Percentiles rank a stretch among this genome's conserved stretches.
Conservation (phyloP, 225 moss, liverwort and hornwort genomes). For the Sphagnum tenellum region DNA sequence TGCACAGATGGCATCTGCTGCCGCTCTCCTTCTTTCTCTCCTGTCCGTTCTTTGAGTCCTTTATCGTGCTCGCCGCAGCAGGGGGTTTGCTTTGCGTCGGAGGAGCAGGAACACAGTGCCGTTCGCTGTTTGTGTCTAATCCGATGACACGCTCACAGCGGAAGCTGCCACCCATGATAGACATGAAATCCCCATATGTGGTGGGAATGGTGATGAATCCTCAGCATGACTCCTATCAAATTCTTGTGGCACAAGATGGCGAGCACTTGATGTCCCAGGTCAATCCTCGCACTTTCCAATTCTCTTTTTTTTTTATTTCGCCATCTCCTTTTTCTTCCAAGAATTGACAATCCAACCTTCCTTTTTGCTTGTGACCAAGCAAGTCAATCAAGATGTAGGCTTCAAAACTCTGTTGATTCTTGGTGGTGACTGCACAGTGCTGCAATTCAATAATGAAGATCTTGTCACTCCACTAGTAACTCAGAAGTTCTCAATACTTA, state of each 20-base stretch:
- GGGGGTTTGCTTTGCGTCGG: constrained; percentile 74
- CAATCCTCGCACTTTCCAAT: background rate
- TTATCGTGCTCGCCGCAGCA: constrained; percentile 56
- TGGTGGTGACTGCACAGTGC: too few relatives aligned
- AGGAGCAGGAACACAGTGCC: constrained; percentile 34
- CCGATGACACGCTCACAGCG: constrained; percentile 62
- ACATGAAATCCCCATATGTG: constrained; percentile 72
- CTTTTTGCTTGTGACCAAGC: background rate
- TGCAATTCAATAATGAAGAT: too few relatives aligned
- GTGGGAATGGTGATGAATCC: constrained; percentile 80
- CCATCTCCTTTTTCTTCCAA: background rate
- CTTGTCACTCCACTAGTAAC: too few relatives aligned
- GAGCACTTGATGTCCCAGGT: constrained; percentile 62
- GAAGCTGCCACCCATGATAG: constrained; percentile 54
- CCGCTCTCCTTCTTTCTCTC: constrained; percentile 59
- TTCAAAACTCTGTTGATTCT: too few relatives aligned
- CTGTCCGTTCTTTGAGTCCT: constrained; percentile 40
- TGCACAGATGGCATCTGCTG: constrained; percentile 69
- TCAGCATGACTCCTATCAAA: constrained; percentile 44
- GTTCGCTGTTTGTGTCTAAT: constrained; percentile 54
- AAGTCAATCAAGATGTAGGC: background rate
- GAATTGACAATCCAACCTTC: background rate
- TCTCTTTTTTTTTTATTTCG: too few relatives aligned
- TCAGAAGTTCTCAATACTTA: too few relatives aligned
- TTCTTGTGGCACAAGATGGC: constrained; percentile 75